Evolutionary conservation across 2,329 filamentous ascomycete species (phyloP), one percentile per base, ranked within the genome.

Genomic region (Cadophora sp.): DNA sequence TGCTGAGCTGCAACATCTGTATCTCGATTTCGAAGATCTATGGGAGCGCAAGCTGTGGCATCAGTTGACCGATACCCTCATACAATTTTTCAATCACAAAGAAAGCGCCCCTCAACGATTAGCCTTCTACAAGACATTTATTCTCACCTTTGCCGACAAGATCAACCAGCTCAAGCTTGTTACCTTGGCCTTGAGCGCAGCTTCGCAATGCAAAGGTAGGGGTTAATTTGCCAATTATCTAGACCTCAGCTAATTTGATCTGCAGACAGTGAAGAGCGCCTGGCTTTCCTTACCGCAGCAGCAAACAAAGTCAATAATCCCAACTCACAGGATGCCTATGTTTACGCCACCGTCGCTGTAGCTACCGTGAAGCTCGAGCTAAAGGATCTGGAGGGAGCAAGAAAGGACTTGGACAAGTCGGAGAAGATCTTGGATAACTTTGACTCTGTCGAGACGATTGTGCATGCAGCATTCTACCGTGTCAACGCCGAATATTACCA

Each of bases 11-110:
- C 94, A 97, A 82, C 87, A 91, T 77, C 89, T 92, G 77, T 92
- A 97, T 80, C 87, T 99, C 76, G 89, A 91, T 76, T 97, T 99
- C 74, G 96, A 99, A 84, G 94, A 97, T 79, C 92, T 90, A 79
- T 99, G 96, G 96, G 96, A 99, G 85, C 91, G 95, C 77, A 97
- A 97, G 84, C 87, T 99, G 82, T 99, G 96, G 96, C 96, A 99
- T 84, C 94, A 99, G 83, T 91, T 99, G 74, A 99, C 96, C 43
- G 92, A 97, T 78, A 86, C 91, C 64, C 87, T 99, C 66, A 85
- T 97, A 75, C 87, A 92, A 74, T 97, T 95, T 87, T 99, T 97
- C 84, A 90, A 90, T 77, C 83, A 92, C 75, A 87, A 92, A 55
- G 88, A 90, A 78, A 98, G 94, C 81, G 91, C 89, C 66, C 85